Conservation (phyloP, 495 filamentous ascomycete species). For the Aspergillus cristatus region DNA sequence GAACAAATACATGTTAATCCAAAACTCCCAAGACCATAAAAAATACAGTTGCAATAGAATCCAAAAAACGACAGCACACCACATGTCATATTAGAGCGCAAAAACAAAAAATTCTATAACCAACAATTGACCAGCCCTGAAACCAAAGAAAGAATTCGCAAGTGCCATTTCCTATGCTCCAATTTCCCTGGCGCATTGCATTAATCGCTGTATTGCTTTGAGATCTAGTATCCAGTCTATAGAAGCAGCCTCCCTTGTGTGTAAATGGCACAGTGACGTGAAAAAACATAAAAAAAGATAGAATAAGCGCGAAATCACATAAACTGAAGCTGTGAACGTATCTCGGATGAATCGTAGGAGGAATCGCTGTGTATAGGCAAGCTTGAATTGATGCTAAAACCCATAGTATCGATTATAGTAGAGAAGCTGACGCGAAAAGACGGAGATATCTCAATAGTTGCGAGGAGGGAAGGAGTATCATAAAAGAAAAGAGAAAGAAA, state of each 20-base stretch:
- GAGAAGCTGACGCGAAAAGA: too few species aligned
- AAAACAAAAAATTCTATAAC: not conserved
- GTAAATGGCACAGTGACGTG: constrained; percentile 4
- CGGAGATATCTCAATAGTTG: too few species aligned
- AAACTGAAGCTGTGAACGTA: too few species aligned
- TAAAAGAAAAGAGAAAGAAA: constrained; percentile 1
- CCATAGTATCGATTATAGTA: too few species aligned
- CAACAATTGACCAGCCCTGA: not conserved
- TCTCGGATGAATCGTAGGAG: too few species aligned
- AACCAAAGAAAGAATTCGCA: constrained; percentile 1
- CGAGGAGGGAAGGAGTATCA: too few species aligned
- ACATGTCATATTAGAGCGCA: constrained; percentile 1
- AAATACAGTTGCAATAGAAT: too few species aligned
- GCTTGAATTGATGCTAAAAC: too few species aligned
- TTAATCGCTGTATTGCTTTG: constrained; percentile 5
- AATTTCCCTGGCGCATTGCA: constrained; percentile 5
- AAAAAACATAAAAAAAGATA: constrained; percentile 1
- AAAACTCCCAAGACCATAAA: not conserved
- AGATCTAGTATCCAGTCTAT: constrained; percentile 22
- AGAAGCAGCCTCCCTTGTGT: constrained; percentile 10
- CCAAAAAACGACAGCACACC: not conserved
- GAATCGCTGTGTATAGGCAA: too few species aligned
- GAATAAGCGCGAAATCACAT: constrained; percentile 1
- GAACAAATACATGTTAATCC: too few species aligned
- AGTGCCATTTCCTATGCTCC: constrained; percentile 15